Base-by-base conservation (phyloP, 164 flowering plant species). In the Umbellularia californica region DNA sequence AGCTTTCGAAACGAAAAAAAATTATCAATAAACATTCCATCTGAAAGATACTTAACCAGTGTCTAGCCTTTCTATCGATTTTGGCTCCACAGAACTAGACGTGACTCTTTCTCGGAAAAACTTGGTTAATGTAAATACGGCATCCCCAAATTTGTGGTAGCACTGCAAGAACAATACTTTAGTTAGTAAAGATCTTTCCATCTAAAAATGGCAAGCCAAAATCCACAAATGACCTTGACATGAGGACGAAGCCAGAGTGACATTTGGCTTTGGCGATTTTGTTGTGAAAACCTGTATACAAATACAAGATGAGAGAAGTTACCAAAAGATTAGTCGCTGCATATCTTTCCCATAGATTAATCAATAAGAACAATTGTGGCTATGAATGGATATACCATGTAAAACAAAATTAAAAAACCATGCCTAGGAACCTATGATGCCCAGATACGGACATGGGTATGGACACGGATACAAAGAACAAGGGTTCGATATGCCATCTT, bases 181-280 rank as follows among this genome's bases (percentile, higher is more conserved):
- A 71, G 69, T 80, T 68, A 75, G 71, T 60, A 25, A 23, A 69
- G 50, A 30, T 27, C 30, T 58, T 58, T 9, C 20, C 19, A 72
- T 35, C 71, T 2, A 51, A 76, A 77, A 55, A 51, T 3, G 23
- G 35, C n/a, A 67, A 79, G 72, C 10, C 24, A 70, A 71, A 68
- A 19, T 50, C 35, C 22, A 63, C 70, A 71, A 66, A 69, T 69
- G 67, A 95, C 99, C 91, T 91, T 89, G 75, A 93, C 65, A 81
- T 93, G 88, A 77, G 99, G 99, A 71, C 83, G 93, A 78, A 95
- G 87, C 99, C 99, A 95, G 74, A 27, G 84, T 69, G 99, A 93
- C 79, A 93, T 82, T 79, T 93, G 97, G 51, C 88, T 77, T 77
- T 88, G 96, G 58, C 84, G 90, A 75, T 72, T 84, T 70, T 88